Evolutionary conservation across 2,329 filamentous ascomycete species (phyloP).

Genomic region (Trichoderma sp.): DNA sequence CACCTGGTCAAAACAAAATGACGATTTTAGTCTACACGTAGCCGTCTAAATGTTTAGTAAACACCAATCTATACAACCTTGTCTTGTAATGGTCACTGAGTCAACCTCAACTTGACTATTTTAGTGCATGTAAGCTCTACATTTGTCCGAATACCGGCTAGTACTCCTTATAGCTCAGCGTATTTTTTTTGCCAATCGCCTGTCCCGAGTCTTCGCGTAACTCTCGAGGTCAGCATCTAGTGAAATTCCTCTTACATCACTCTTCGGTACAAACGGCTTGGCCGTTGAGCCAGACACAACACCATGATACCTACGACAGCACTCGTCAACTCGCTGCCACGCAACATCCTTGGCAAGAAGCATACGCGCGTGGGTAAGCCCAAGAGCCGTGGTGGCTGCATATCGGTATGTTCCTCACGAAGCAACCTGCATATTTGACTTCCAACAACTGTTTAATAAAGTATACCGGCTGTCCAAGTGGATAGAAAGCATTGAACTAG

Average conservation of each 20-base stretch:
- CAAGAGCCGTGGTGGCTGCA: not conserved
- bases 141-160: not conserved
- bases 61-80: not conserved
- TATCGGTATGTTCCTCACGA: not conserved
- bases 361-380: not conserved
- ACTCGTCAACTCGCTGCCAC: not conserved
- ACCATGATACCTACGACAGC: not conserved
- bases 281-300: not conserved
- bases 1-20: no score
- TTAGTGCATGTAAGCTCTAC: not conserved
- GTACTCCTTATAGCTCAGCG: not conserved
- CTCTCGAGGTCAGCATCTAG: no score
- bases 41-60: not conserved
- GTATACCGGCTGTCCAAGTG: no score
- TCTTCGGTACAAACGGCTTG: not conserved
- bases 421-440: no score
- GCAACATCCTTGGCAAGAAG: constrained; percentile 1
- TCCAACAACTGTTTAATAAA: no score
- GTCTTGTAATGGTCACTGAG: not conserved
- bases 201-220: no score
- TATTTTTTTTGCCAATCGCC: not conserved
- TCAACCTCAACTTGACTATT: not conserved
- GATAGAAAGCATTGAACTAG: no score
- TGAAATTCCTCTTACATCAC: not conserved
- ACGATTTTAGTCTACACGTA: no score